Conservation (phyloP, 805 yeast genomes). For the Ogataea methylovora region DNA sequence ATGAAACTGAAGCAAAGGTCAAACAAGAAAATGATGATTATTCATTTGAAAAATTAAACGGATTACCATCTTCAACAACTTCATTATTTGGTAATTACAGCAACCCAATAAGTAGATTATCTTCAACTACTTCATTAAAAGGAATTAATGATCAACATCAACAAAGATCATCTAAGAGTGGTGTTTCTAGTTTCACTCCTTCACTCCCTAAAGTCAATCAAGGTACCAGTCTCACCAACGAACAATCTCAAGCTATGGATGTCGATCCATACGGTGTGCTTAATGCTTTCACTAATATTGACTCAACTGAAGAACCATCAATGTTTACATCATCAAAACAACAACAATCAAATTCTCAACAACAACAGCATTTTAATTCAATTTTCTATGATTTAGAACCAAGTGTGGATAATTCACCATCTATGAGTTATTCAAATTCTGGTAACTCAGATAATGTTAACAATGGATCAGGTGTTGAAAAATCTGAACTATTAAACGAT, state of each 20-base stretch:
- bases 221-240: not conserved
- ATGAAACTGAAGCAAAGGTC: too few species aligned
- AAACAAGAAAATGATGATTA: not conserved
- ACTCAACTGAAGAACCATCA: not conserved
- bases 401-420: slow-evolving; percentile 4
- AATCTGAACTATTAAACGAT: slow-evolving; percentile 29
- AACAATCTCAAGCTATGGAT: not conserved
- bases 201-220: not conserved
- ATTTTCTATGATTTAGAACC: slow-evolving; percentile 7
- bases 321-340: not conserved
- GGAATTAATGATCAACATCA: not conserved
- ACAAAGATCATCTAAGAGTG: not conserved
- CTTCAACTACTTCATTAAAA: slow-evolving; percentile 9
- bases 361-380: slow-evolving; percentile 1
- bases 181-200: not conserved
- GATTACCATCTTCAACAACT: slow-evolving; percentile 10
- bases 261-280: slow-evolving; percentile 11
- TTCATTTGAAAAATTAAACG: slow-evolving; percentile 1
- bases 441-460: not conserved
- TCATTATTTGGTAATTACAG: slow-evolving; percentile 11
- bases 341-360: slow-evolving; percentile 1
- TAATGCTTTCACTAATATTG: slow-evolving; percentile 9
- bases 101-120: slow-evolving; percentile 2
- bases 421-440: not conserved
- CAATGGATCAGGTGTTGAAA: slow-evolving; percentile 1